Percentiles rank a stretch among this genome's conserved stretches.
phyloP scores from a whole-genome alignment of 768 basidiomycete species.

The Hortiboletus campestris region DNA sequence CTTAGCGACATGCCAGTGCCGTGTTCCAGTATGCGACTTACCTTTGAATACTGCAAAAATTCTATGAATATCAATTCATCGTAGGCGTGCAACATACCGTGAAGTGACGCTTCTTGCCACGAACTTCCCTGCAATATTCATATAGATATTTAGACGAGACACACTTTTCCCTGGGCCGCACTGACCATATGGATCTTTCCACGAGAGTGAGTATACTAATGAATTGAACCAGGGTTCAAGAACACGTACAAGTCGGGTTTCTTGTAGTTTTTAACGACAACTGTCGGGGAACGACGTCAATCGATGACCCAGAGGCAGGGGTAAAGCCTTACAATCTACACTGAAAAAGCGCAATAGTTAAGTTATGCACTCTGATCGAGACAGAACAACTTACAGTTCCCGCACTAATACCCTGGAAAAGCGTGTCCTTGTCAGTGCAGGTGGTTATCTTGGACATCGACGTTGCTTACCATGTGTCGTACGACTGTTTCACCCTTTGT shows the following conservation, averaged over 20 bases:
- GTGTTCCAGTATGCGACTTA: constrained; percentile 26
- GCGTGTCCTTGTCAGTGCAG: constrained; percentile 1
- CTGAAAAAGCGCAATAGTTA: constrained; percentile 31
- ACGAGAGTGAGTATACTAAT: constrained; percentile 2
- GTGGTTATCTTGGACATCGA: background rate
- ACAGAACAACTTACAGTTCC: constrained; percentile 57
- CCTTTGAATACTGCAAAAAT: constrained; percentile 70
- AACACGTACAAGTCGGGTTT: constrained; percentile 74
- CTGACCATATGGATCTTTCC: constrained; percentile 77
- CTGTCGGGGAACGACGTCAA: constrained; percentile 34
- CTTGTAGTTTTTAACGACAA: constrained; percentile 69
- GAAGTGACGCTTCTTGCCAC: constrained; percentile 81
- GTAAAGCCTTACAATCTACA: constrained; percentile 60
- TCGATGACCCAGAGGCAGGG: background rate
- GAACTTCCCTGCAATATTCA: constrained; percentile 71
- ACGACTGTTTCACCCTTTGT: constrained; percentile 36
- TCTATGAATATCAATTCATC: background rate
- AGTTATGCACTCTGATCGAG: background rate
- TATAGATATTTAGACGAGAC: constrained; percentile 22
- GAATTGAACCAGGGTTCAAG: background rate
- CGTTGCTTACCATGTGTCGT: constrained; percentile 55
- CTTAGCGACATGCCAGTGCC: constrained; percentile 4
- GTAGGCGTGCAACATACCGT: constrained; percentile 50
- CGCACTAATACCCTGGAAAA: constrained; percentile 61
- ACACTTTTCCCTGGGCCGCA: constrained; percentile 29